Evolutionary conservation across 108 stramenopile genomes (phyloP).

Genomic region (Nitzschia sp.): DNA sequence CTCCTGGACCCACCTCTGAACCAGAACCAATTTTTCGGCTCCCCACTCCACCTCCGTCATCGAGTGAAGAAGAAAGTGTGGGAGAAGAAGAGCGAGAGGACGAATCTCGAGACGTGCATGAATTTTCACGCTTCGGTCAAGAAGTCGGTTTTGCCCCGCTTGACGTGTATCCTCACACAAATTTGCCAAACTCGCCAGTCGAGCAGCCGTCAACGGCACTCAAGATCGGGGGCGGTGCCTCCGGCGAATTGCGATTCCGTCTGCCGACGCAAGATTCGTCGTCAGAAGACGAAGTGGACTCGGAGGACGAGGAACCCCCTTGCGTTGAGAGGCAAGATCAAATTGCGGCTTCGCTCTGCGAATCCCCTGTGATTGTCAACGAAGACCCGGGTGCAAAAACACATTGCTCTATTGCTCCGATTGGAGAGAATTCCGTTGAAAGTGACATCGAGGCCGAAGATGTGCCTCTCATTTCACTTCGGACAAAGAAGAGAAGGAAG

Average conservation of each 20-base stretch:
- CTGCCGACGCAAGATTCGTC: constrained; percentile 52
- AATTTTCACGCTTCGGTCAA: too few species aligned
- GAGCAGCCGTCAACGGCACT: too few species aligned
- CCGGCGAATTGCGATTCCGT: constrained; percentile 21
- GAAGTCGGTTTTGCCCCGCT: too few species aligned
- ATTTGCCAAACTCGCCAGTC: too few species aligned
- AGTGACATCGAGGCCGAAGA: constrained; percentile 4
- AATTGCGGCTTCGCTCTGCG: too few species aligned
- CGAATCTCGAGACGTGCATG: too few species aligned
- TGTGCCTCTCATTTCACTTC: constrained; percentile 4
- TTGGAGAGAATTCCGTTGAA: background rate
- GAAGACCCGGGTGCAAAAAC: background rate
- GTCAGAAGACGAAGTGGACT: constrained; percentile 17
- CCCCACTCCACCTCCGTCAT: constrained; percentile 47
- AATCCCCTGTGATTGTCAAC: too few species aligned
- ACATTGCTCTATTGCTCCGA: background rate
- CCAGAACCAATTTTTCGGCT: constrained; percentile 23
- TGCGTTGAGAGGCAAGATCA: background rate
- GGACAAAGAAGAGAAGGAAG: background rate
- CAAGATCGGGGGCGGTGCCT: too few species aligned
- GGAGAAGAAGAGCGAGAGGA: too few species aligned
- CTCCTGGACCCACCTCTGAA: too few species aligned
- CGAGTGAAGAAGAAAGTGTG: constrained; percentile 24
- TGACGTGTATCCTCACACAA: too few species aligned
- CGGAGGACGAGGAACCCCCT: constrained; percentile 21